Percentiles rank a stretch among this genome's conserved stretches.
phyloP scores from a whole-genome alignment of 176 grass and related monocot species.

The Luzula sylvatica region DNA sequence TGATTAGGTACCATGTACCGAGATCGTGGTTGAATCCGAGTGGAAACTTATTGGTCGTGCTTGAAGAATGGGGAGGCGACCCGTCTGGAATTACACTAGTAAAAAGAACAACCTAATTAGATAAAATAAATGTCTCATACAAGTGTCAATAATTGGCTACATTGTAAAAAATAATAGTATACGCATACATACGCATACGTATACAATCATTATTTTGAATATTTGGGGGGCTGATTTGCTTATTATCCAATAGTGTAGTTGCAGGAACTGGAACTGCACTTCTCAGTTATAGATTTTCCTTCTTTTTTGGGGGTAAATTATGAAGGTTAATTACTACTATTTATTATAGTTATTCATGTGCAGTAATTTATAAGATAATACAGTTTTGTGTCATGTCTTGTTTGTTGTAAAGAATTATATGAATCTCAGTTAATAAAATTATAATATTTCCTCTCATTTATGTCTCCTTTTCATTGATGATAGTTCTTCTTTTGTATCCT shows the following conservation, averaged over 20 bases:
- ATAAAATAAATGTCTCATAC: too few species aligned
- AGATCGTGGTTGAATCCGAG: slow-evolving; percentile 65
- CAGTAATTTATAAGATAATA: too few species aligned
- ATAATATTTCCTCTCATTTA: slow-evolving; percentile 13
- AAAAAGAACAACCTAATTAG: slow-evolving; percentile 42
- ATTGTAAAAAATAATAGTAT: slow-evolving; percentile 13
- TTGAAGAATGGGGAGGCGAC: slow-evolving; percentile 83
- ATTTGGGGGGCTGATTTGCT: slow-evolving; percentile 18
- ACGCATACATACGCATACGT: slow-evolving; percentile 12
- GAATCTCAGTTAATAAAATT: slow-evolving; percentile 13
- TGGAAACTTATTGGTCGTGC: slow-evolving; percentile 64
- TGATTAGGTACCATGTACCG: slow-evolving; percentile 78
- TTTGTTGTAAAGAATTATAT: slow-evolving; percentile 10
- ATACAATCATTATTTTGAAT: slow-evolving; percentile 23
- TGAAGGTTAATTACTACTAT: slow-evolving; percentile 6
- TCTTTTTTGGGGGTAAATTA: slow-evolving; percentile 20
- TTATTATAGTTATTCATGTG: slow-evolving; percentile 11
- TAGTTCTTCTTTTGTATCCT: too few species aligned
- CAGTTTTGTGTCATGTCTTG: too few species aligned
- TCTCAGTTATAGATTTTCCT: slow-evolving; percentile 7
- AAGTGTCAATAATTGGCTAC: slow-evolving; percentile 24
- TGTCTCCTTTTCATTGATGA: not conserved
- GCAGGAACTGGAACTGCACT: slow-evolving; percentile 31
- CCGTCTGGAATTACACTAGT: slow-evolving; percentile 51
- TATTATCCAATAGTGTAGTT: slow-evolving; percentile 20